Conservation (phyloP, 768 basidiomycete genomes). For the Coprinopsis strossmayeri region DNA sequence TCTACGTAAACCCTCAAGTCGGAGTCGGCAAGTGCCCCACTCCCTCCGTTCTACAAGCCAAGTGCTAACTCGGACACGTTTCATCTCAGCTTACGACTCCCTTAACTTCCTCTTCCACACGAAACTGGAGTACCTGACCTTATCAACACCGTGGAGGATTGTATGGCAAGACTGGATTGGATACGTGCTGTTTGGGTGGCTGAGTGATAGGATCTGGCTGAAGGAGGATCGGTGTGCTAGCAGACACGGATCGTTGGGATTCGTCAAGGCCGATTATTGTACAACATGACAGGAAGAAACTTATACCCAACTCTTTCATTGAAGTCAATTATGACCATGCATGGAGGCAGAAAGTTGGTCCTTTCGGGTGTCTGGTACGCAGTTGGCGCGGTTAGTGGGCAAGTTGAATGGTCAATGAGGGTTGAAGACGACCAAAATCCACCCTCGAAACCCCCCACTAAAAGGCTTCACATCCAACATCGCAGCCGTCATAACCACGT, state of each 20-base stretch:
- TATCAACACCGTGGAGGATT: background rate
- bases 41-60: background rate
- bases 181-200: background rate
- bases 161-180: slow-evolving; percentile 3
- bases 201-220: background rate
- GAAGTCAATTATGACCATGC: background rate
- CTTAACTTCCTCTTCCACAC: slow-evolving; percentile 3
- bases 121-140: background rate
- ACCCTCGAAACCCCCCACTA: too few relatives aligned
- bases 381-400: slow-evolving; percentile 7
- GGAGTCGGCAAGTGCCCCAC: background rate
- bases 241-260: background rate
- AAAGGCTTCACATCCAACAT: too few relatives aligned
- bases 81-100: background rate
- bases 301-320: too few relatives aligned
- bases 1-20: slow-evolving; percentile 2
- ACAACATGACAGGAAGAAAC: background rate
- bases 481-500: too few relatives aligned
- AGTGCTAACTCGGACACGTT: too few relatives aligned
- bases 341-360: slow-evolving; percentile 14
- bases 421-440: too few relatives aligned
- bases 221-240: background rate
- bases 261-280: background rate
- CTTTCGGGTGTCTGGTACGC: slow-evolving; percentile 13
- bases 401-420: slow-evolving; percentile 6